Conservation (phyloP, 192 early-diverging fungal genomes). For the Podila epigama region DNA sequence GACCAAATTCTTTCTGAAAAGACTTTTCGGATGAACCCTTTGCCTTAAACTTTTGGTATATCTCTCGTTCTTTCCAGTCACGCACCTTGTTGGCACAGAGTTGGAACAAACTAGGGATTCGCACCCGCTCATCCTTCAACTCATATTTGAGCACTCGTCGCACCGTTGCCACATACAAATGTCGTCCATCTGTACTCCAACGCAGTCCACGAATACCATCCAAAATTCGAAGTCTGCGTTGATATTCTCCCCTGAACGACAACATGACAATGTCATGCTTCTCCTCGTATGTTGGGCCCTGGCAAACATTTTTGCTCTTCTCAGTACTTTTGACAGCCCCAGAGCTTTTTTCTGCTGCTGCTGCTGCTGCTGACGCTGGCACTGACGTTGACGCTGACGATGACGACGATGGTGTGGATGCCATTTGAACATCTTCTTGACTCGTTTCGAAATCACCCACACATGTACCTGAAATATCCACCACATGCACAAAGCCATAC, state of each 20-base stretch:
- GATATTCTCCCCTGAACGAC: slow-evolving; percentile 54
- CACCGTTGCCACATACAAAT: slow-evolving; percentile 56
- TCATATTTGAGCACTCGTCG: slow-evolving; percentile 54
- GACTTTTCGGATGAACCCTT: slow-evolving; percentile 2
- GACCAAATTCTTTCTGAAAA: slow-evolving; percentile 3
- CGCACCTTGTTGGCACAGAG: slow-evolving; percentile 34
- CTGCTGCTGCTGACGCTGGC: no score
- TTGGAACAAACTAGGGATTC: slow-evolving; percentile 34
- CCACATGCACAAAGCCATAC: slow-evolving; percentile 62
- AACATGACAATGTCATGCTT: slow-evolving; percentile 62
- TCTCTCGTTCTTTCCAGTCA: slow-evolving; percentile 40
- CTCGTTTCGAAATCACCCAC: slow-evolving; percentile 19
- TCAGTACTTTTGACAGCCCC: no score
- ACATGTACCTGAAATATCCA: slow-evolving; percentile 49
- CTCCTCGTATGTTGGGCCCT: slow-evolving; percentile 32
- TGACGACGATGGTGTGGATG: neutral
- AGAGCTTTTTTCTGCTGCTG: no score
- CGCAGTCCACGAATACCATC: slow-evolving; percentile 57
- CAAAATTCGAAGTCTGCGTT: slow-evolving; percentile 51
- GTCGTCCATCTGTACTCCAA: slow-evolving; percentile 53
- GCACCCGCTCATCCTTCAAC: slow-evolving; percentile 17
- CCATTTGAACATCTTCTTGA: neutral
- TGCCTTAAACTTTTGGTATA: no score
- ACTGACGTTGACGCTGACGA: neutral
- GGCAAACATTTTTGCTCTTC: no score